Conservation (phyloP, 176 grass and related monocot species). For the Rhynchospora pubera region DNA sequence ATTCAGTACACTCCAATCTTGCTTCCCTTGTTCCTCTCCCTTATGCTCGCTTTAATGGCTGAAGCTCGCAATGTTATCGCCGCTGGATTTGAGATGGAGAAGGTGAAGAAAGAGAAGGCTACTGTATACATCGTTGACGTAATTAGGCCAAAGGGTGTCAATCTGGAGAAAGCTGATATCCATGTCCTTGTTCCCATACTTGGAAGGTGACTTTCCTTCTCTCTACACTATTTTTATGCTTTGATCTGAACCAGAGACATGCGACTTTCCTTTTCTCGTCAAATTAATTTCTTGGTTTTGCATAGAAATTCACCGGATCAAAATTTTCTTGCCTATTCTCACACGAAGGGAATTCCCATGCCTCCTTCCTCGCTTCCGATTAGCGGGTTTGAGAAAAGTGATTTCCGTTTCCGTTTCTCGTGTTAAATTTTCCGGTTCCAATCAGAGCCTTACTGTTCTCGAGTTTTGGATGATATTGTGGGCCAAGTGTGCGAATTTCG, state of each 20-base stretch:
- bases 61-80: background rate
- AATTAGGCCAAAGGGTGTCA: slow-evolving; percentile 44
- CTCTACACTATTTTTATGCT: background rate
- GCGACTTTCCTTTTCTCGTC: too few species aligned
- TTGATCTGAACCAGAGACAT: too few species aligned
- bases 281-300: too few species aligned
- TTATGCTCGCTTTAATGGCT: slow-evolving; percentile 9
- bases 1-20: background rate
- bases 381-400: too few species aligned
- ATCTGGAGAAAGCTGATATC: slow-evolving; percentile 78
- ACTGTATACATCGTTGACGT: slow-evolving; percentile 78
- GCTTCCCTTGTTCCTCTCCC: background rate
- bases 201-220: slow-evolving; percentile 47
- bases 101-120: slow-evolving; percentile 24
- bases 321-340: background rate
- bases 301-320: too few species aligned
- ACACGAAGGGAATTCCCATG: too few species aligned
- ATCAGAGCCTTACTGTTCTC: background rate
- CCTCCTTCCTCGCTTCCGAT: too few species aligned
- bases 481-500: background rate
- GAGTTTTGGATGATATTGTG: background rate
- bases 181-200: slow-evolving; percentile 51
- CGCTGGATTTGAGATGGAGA: background rate
- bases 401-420: too few species aligned
- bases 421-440: too few species aligned